phyloP scores from a whole-genome alignment of 2,329 filamentous ascomycete species.

The Xylariaceae sp. region DNA sequence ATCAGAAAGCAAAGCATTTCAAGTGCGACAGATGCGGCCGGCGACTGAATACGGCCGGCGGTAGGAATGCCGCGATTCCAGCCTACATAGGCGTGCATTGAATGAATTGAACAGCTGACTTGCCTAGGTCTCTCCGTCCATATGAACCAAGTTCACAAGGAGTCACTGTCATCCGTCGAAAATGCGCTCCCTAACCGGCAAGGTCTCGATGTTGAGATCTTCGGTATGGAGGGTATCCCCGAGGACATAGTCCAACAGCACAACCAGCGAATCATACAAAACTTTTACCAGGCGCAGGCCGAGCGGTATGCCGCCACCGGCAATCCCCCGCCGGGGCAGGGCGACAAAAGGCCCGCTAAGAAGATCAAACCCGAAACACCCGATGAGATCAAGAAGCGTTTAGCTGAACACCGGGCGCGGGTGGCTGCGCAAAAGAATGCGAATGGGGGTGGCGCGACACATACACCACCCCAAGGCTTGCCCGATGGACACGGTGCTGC shows the following conservation, averaged over 20 bases:
- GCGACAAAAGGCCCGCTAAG: constrained; percentile 60
- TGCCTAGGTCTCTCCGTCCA: constrained; percentile 80
- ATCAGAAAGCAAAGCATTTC: constrained; percentile 99
- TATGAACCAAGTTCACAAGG: constrained; percentile 98
- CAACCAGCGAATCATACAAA: constrained; percentile 77
- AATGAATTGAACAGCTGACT: constrained; percentile 1
- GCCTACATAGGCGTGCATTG: neutral
- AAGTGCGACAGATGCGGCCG: constrained; percentile 90
- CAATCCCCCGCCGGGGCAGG: constrained; percentile 67
- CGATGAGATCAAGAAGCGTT: constrained; percentile 71
- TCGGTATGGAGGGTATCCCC: constrained; percentile 96
- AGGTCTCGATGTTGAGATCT: constrained; percentile 88
- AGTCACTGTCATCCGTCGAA: constrained; percentile 78
- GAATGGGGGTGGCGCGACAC: constrained; percentile 45
- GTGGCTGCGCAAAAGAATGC: constrained; percentile 55
- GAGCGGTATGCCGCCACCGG: constrained; percentile 77
- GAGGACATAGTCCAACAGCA: constrained; percentile 78
- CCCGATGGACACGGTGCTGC: constrained; percentile 44
- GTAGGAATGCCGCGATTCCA: constrained; percentile 43
- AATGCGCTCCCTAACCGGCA: constrained; percentile 86
- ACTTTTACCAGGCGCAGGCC: constrained; percentile 79
- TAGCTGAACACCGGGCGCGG: constrained; percentile 70
- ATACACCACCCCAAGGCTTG: constrained; percentile 45
- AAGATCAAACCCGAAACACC: constrained; percentile 68
- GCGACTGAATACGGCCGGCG: constrained; percentile 88